phyloP scores from a whole-genome alignment of 345 rosid genomes.

The Acer yangbiense region DNA sequence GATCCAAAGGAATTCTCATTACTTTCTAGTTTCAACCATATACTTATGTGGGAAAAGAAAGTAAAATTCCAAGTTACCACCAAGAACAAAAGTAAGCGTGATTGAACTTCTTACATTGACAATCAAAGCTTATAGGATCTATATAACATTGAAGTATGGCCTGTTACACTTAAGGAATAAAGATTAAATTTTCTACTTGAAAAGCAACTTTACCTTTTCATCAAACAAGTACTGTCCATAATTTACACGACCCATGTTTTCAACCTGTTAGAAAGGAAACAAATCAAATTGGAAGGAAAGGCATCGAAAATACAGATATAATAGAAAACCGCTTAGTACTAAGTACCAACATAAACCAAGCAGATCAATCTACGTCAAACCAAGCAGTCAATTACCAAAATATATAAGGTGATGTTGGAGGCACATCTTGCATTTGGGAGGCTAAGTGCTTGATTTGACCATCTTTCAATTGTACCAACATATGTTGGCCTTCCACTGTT shows the following conservation, averaged over 20 bases:
- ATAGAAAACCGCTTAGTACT: neutral
- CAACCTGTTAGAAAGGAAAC: constrained; percentile 59
- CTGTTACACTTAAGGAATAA: constrained; percentile 11
- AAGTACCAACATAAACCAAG: neutral
- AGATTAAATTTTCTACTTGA: neutral
- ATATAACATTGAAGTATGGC: neutral
- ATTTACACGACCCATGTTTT: constrained; percentile 92
- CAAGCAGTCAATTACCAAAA: constrained; percentile 52
- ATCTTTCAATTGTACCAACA: constrained; percentile 69
- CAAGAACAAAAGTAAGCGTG: neutral
- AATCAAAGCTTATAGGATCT: constrained; percentile 1
- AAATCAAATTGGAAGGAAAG: neutral
- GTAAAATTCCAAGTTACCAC: neutral
- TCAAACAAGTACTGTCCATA: constrained; percentile 81
- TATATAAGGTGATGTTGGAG: constrained; percentile 56
- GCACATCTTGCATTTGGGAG: constrained; percentile 60
- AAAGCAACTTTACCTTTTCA: constrained; percentile 57
- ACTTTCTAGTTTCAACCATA: neutral
- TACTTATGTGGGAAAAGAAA: neutral
- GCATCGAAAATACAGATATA: neutral
- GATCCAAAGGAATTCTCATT: neutral
- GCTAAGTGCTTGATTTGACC: constrained; percentile 61
- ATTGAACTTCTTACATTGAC: neutral
- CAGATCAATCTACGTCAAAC: neutral
- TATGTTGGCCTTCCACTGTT: constrained; percentile 43